phyloP scores from a whole-genome alignment of 1,284 basidiomycete species.

The Polyporus tsugae region DNA sequence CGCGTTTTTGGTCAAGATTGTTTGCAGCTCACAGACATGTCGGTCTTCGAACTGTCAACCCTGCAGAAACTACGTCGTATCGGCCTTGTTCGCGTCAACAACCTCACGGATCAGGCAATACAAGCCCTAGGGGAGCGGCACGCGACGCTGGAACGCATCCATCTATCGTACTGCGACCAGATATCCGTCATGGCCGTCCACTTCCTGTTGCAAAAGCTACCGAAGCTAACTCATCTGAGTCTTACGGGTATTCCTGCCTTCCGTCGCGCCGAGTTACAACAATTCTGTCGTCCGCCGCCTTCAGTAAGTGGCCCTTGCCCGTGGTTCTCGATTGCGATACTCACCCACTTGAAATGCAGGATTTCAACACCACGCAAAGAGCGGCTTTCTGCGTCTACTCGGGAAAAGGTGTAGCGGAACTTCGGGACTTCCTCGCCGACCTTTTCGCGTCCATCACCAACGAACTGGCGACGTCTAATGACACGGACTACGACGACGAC shows the following conservation, averaged over 20 bases:
- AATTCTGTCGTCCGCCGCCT: slow-evolving; percentile 91
- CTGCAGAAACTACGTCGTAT: slow-evolving; percentile 94
- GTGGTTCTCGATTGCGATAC: neutral
- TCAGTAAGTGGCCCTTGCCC: slow-evolving; percentile 59
- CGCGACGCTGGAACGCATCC: slow-evolving; percentile 92
- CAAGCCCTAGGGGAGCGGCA: slow-evolving; percentile 86
- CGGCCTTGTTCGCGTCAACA: slow-evolving; percentile 92
- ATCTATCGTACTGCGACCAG: slow-evolving; percentile 97
- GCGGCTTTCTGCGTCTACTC: slow-evolving; percentile 98
- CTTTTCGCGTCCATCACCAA: slow-evolving; percentile 78
- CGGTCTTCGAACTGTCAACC: slow-evolving; percentile 89
- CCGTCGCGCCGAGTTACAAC: slow-evolving; percentile 85
- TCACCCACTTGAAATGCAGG: slow-evolving; percentile 55
- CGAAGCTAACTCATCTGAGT: slow-evolving; percentile 93
- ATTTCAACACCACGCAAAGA: slow-evolving; percentile 92
- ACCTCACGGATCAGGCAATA: slow-evolving; percentile 94
- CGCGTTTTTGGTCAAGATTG: slow-evolving; percentile 67
- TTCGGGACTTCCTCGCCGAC: slow-evolving; percentile 82
- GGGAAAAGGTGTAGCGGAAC: slow-evolving; percentile 86
- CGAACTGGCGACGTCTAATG: slow-evolving; percentile 70
- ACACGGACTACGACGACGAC: slow-evolving; percentile 79
- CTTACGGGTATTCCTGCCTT: slow-evolving; percentile 97
- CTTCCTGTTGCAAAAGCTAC: slow-evolving; percentile 87
- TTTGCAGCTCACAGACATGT: slow-evolving; percentile 88
- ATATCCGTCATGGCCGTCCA: slow-evolving; percentile 93